phyloP scores from a whole-genome alignment of 2,329 filamentous ascomycete species.

The Colletotrichum simmondsii region DNA sequence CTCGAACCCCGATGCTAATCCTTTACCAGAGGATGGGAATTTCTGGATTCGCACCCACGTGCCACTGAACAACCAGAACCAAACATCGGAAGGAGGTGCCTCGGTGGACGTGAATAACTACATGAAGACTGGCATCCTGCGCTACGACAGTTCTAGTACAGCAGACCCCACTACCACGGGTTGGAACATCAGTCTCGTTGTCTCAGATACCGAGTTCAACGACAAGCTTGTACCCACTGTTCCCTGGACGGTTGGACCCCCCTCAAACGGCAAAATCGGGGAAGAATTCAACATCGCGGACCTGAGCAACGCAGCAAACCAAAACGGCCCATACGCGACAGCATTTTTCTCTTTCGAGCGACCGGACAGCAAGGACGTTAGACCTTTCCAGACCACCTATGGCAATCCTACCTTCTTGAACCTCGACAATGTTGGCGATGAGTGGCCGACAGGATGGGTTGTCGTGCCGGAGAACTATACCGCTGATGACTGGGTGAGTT shows the following conservation, averaged over 20 bases:
- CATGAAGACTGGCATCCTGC: constrained; percentile 39
- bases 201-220: constrained; percentile 41
- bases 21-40: constrained; percentile 33
- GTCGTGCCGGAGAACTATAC: constrained; percentile 36
- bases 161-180: constrained; percentile 28
- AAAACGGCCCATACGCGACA: background rate
- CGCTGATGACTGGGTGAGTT: constrained; percentile 32
- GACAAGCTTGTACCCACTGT: constrained; percentile 40
- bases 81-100: background rate
- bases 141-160: constrained; percentile 37
- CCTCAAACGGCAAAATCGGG: constrained; percentile 10
- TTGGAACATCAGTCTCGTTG: constrained; percentile 37
- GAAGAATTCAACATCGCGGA: constrained; percentile 12
- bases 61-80: background rate
- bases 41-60: constrained; percentile 40
- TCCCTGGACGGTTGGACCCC: constrained; percentile 35
- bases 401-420: constrained; percentile 52
- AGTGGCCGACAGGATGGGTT: constrained; percentile 33
- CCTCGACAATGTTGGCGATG: constrained; percentile 18
- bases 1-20: constrained; percentile 7
- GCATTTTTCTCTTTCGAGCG: constrained; percentile 40
- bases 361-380: background rate
- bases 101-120: background rate
- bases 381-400: constrained; percentile 48
- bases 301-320: background rate